A percentile compares a stretch with the other conserved stretches of the same genome.
Evolutionary conservation across 768 basidiomycete species (phyloP).

Genomic region (Tylopilus vinaceipallidus): DNA sequence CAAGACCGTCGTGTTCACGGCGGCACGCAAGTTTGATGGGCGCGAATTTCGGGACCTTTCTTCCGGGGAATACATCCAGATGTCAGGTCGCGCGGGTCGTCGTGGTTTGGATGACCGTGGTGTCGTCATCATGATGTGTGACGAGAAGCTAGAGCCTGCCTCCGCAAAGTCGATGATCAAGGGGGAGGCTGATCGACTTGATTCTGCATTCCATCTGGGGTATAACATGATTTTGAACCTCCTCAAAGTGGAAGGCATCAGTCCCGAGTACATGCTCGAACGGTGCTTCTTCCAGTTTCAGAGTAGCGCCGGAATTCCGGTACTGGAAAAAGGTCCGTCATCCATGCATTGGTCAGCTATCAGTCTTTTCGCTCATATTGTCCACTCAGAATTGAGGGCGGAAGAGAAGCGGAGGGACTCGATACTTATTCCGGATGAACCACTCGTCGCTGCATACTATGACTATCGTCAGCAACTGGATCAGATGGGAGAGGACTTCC

Average conservation of each 20-base stretch:
- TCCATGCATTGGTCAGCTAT: background rate
- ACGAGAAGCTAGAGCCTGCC: conserved; percentile 92
- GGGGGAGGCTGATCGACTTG: conserved; percentile 93
- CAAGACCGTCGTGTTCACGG: conserved; percentile 97
- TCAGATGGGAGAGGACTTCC: conserved; percentile 84
- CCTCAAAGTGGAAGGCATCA: conserved; percentile 98
- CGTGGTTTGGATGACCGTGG: conserved; percentile 98
- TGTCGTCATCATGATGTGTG: conserved; percentile 99
- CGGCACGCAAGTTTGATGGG: conserved; percentile 94
- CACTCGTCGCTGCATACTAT: conserved; percentile 84
- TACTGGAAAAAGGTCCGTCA: conserved; percentile 73
- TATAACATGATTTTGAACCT: conserved; percentile 99
- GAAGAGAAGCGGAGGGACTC: conserved; percentile 66
- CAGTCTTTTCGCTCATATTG: conserved; percentile 4
- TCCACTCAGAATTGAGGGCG: conserved; percentile 58
- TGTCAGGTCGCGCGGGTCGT: conserved; percentile 97
- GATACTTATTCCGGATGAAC: conserved; percentile 81
- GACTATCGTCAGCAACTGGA: conserved; percentile 92
- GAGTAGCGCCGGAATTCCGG: conserved; percentile 87
- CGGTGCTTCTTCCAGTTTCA: conserved; percentile 99
- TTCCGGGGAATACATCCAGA: conserved; percentile 97
- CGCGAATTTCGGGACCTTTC: conserved; percentile 91
- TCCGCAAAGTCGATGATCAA: conserved; percentile 97
- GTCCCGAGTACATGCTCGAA: conserved; percentile 97
- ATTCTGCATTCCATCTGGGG: conserved; percentile 97